Conservation (phyloP, 495 filamentous ascomycete genomes). For the Penicillium diatomitis region DNA sequence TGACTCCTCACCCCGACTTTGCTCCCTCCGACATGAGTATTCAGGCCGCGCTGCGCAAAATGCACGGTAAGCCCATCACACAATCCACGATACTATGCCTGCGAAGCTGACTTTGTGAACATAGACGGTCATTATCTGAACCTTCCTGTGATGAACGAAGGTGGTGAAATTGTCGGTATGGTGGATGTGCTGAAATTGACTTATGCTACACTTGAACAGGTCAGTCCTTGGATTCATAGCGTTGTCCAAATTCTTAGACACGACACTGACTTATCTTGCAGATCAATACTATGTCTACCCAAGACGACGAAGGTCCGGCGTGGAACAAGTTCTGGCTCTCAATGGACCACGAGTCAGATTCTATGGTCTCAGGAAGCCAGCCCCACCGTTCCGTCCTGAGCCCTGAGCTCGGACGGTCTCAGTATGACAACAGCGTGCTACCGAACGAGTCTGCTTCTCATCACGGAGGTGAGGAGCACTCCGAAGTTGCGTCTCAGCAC, state of each 20-base stretch:
- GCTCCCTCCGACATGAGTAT: constrained; percentile 98
- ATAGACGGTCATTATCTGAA: constrained; percentile 96
- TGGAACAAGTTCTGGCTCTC: constrained; percentile 99
- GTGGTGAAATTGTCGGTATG: constrained; percentile 97
- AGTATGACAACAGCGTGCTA: constrained; percentile 69
- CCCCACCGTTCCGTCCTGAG: constrained; percentile 64
- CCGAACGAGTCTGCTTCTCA: constrained; percentile 94
- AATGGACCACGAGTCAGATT: constrained; percentile 92
- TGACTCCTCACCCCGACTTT: constrained; percentile 98
- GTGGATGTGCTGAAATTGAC: constrained; percentile 97
- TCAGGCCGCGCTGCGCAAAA: constrained; percentile 93
- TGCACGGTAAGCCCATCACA: constrained; percentile 67
- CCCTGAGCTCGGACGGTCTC: constrained; percentile 57
- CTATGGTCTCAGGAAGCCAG: constrained; percentile 86
- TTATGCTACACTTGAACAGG: constrained; percentile 95
- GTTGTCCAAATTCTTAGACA: no score
- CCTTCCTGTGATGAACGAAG: constrained; percentile 94
- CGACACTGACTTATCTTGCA: constrained; percentile 14
- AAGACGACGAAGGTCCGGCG: constrained; percentile 86
- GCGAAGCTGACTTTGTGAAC: constrained; percentile 6
- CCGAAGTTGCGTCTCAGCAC: constrained; percentile 47
- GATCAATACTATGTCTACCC: constrained; percentile 69
- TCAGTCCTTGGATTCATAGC: constrained; percentile 30
- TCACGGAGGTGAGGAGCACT: constrained; percentile 68
- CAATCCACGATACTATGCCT: not conserved